Conservation (phyloP, 805 yeast genomes). For the Kodamaea nitidulidarum region DNA sequence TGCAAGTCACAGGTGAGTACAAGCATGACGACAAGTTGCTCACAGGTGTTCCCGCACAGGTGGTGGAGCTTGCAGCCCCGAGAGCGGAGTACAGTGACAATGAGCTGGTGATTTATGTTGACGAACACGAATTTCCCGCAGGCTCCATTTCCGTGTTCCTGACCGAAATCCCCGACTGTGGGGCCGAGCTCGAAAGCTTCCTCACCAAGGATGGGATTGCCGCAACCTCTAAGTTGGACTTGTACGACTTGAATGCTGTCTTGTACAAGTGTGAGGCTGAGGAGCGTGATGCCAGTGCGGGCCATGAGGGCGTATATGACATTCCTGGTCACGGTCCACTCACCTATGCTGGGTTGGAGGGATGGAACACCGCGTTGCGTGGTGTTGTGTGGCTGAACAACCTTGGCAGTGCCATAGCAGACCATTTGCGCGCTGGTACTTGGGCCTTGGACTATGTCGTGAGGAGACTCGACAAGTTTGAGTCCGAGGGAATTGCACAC, state of each 20-base stretch:
- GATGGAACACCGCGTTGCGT: slow-evolving; percentile 75
- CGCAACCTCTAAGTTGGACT: slow-evolving; percentile 57
- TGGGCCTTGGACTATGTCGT: slow-evolving; percentile 87
- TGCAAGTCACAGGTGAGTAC: slow-evolving; percentile 50
- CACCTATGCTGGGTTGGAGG: slow-evolving; percentile 88
- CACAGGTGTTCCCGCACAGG: slow-evolving; percentile 62
- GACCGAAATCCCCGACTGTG: slow-evolving; percentile 65
- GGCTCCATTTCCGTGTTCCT: slow-evolving; percentile 87
- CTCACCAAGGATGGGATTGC: slow-evolving; percentile 73
- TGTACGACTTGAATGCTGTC: slow-evolving; percentile 70
- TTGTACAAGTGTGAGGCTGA: slow-evolving; percentile 81
- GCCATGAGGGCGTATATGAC: slow-evolving; percentile 66
- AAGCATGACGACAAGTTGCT: slow-evolving; percentile 39
- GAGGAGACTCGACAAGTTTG: slow-evolving; percentile 56
- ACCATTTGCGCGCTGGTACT: slow-evolving; percentile 72
- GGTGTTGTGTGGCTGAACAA: slow-evolving; percentile 64
- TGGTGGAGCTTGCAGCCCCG: slow-evolving; percentile 52
- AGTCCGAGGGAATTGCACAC: slow-evolving; percentile 39
- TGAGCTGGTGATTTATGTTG: slow-evolving; percentile 53
- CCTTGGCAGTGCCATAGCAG: slow-evolving; percentile 78
- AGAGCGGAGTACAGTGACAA: slow-evolving; percentile 38
- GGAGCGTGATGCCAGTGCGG: slow-evolving; percentile 76
- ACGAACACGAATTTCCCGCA: slow-evolving; percentile 63
- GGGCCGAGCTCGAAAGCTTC: slow-evolving; percentile 57
- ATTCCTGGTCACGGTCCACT: slow-evolving; percentile 72